Evolutionary conservation across 306 rosid species (phyloP).

Genomic region (Prunus armeniaca): DNA sequence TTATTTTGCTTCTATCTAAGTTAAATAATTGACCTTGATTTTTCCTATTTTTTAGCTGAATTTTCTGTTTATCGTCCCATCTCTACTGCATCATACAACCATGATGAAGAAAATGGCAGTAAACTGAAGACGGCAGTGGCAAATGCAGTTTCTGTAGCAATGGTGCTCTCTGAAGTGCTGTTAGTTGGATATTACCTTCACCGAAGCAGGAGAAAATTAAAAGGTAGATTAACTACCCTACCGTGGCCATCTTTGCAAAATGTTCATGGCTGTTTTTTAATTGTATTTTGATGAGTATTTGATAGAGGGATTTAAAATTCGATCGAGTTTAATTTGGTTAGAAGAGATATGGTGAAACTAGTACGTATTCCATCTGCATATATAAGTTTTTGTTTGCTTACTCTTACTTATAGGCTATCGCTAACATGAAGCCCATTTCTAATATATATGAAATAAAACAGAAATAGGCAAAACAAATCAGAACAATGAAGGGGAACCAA

Average conservation of each 20-base stretch:
- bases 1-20: neutral
- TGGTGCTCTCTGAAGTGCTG: conserved; percentile 14
- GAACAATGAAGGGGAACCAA: neutral
- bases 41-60: neutral
- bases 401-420: neutral
- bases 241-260: neutral
- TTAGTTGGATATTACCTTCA: conserved; percentile 2
- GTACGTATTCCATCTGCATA: neutral
- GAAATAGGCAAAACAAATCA: neutral
- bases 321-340: too few species aligned
- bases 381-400: neutral
- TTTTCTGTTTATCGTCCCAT: neutral
- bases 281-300: too few species aligned
- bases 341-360: too few species aligned
- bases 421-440: neutral
- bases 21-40: neutral
- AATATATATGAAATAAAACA: neutral
- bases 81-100: neutral
- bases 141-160: neutral
- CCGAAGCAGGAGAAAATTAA: conserved; percentile 5
- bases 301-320: neutral
- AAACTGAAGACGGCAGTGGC: neutral
- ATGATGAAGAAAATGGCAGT: neutral
- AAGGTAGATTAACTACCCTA: neutral
- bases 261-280: neutral